Percentiles rank a stretch among this genome's conserved stretches.
These are phyloP conservation scores for Acorus gramineus DNA, from an alignment of 106 monocot genomes.

Conservation along the genomic window DNA sequence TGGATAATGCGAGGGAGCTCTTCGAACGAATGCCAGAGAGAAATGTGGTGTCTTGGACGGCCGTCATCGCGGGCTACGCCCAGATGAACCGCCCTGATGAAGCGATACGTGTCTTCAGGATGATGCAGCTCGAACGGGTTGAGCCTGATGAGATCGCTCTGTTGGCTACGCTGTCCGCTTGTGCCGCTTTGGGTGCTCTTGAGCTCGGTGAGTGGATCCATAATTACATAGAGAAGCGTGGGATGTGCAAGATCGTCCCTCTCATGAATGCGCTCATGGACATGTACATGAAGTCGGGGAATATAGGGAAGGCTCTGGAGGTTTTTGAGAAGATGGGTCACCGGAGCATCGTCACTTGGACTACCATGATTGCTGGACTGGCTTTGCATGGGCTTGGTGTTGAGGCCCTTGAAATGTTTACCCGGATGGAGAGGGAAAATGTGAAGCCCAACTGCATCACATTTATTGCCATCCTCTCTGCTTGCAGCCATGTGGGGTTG, in stretches of 20 bases:
- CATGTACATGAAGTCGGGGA: constrained; percentile 82
- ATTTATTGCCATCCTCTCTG: constrained; percentile 59
- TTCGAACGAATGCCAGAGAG: constrained; percentile 44
- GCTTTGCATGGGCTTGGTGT: constrained; percentile 61
- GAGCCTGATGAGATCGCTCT: constrained; percentile 56
- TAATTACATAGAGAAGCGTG: constrained; percentile 23
- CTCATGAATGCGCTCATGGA: constrained; percentile 68
- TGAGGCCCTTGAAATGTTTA: constrained; percentile 44
- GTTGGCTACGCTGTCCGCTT: constrained; percentile 44
- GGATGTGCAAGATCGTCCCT: constrained; percentile 23
- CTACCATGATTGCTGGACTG: constrained; percentile 65
- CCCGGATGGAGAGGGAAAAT: constrained; percentile 44
- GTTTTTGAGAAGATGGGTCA: constrained; percentile 54
- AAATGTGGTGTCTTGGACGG: constrained; percentile 57
- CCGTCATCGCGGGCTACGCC: constrained; percentile 42
- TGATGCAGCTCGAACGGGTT: constrained; percentile 51
- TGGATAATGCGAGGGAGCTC: constrained; percentile 21
- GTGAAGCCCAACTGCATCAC: constrained; percentile 54
- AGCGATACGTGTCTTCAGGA: constrained; percentile 40
- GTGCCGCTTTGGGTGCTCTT: constrained; percentile 54
- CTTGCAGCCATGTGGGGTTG: constrained; percentile 52
- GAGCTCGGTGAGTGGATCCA: constrained; percentile 74
- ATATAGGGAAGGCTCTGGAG: constrained; percentile 39
- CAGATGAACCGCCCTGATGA: constrained; percentile 33
- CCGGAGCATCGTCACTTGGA: constrained; percentile 55